Evolutionary conservation across 192 early-diverging fungal species (phyloP).

Genomic region (Umbelopsis vinacea): DNA sequence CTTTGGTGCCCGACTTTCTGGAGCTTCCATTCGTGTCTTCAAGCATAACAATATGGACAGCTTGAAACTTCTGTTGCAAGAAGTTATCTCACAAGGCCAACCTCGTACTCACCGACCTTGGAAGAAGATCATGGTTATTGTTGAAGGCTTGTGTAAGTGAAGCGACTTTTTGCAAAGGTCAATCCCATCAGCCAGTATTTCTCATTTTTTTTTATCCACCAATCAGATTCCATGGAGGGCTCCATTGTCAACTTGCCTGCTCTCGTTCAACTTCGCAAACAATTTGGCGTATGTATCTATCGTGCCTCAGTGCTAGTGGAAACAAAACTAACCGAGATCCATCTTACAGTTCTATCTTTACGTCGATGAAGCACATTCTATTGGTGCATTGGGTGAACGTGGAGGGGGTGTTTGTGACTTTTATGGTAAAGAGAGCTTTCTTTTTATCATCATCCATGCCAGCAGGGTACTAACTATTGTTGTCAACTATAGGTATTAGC

Average conservation of each 20-base stretch:
- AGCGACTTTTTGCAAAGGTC: neutral
- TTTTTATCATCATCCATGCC: no score
- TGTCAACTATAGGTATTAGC: constrained; percentile 55
- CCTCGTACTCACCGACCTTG: constrained; percentile 97
- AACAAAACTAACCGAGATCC: neutral
- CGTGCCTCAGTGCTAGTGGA: constrained; percentile 23
- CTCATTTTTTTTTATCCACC: neutral
- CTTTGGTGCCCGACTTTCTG: constrained; percentile 91
- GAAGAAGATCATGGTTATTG: constrained; percentile 98
- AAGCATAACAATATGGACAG: constrained; percentile 89
- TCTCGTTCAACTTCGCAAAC: constrained; percentile 84
- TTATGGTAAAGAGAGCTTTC: constrained; percentile 57
- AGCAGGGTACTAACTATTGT: neutral
- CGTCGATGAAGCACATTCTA: constrained; percentile 97
- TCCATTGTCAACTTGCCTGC: constrained; percentile 87
- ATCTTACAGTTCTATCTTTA: constrained; percentile 82
- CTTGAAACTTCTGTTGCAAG: constrained; percentile 80
- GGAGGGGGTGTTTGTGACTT: constrained; percentile 97
- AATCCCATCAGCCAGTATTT: neutral
- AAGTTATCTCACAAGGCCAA: constrained; percentile 93
- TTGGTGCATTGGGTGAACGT: constrained; percentile 92
- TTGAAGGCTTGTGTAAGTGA: constrained; percentile 80
- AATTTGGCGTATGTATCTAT: constrained; percentile 72
- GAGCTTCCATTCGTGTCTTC: constrained; percentile 90
- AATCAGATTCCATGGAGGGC: constrained; percentile 88